Evolutionary conservation across 2,329 filamentous ascomycete genomes (phyloP).

Genomic region (Cytospora piceae): DNA sequence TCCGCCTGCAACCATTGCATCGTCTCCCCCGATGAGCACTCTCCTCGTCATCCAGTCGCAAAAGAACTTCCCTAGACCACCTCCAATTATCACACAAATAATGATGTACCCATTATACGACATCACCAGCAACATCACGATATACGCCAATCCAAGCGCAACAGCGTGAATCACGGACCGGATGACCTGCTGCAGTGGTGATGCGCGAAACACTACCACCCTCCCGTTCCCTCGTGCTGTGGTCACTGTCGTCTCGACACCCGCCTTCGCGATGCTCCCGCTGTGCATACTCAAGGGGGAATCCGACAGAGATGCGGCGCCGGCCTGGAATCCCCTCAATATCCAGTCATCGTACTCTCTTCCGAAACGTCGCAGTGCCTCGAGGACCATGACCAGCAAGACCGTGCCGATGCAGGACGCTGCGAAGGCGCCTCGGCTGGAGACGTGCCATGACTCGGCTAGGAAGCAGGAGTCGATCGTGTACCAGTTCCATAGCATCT

Average conservation of each 20-base stretch:
- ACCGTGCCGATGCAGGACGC: constrained; percentile 49
- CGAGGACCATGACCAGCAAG: constrained; percentile 45
- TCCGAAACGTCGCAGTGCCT: constrained; percentile 45
- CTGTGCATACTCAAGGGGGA: background rate
- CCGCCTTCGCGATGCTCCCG: constrained; percentile 3
- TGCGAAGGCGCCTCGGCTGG: constrained; percentile 46
- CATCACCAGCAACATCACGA: constrained; percentile 52
- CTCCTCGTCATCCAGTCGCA: constrained; percentile 56
- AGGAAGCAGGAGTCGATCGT: constrained; percentile 40
- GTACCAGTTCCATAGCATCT: constrained; percentile 32
- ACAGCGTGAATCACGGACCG: constrained; percentile 45
- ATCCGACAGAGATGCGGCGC: constrained; percentile 32
- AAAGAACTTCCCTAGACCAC: constrained; percentile 56
- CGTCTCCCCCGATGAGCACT: constrained; percentile 40
- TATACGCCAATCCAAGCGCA: constrained; percentile 48
- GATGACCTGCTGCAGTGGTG: constrained; percentile 46
- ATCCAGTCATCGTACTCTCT: constrained; percentile 49
- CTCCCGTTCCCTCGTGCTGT: constrained; percentile 27
- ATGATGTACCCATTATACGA: constrained; percentile 52
- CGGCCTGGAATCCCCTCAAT: constrained; percentile 44
- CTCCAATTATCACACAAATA: constrained; percentile 50
- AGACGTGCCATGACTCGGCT: constrained; percentile 45
- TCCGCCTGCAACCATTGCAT: constrained; percentile 32
- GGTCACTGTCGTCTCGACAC: background rate
- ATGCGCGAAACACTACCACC: constrained; percentile 41